A percentile compares a stretch with the other conserved stretches of the same genome.
These are phyloP conservation scores for Fusarium sp. DNA, from an alignment of 2,329 filamentous ascomycete genomes.

Conservation along the genomic window DNA sequence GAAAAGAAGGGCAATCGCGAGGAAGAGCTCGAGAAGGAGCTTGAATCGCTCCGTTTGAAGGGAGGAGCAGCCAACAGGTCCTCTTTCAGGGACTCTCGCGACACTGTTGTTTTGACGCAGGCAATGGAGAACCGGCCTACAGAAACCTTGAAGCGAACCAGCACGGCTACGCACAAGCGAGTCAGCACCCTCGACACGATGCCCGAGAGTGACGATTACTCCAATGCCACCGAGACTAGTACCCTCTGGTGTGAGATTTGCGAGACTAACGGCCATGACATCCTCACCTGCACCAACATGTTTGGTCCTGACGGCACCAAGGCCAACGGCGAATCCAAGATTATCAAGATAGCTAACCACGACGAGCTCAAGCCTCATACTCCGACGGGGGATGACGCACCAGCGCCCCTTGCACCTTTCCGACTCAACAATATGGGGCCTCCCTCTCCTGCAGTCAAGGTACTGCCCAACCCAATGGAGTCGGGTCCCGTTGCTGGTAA, in stretches of 20 bases:
- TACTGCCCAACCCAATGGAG: conserved; percentile 70
- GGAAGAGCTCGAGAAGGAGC: conserved; percentile 85
- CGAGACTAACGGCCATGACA: conserved; percentile 90
- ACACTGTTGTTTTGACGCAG: conserved; percentile 68
- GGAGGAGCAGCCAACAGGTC: conserved; percentile 59
- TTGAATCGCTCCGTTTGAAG: conserved; percentile 68
- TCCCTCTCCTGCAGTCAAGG: conserved; percentile 54
- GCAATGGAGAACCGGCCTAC: conserved; percentile 58
- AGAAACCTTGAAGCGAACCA: conserved; percentile 59
- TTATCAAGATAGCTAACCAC: conserved; percentile 48
- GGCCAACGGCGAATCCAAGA: conserved; percentile 44
- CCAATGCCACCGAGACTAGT: conserved; percentile 75
- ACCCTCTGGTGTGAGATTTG: conserved; percentile 94
- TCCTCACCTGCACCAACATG: conserved; percentile 93
- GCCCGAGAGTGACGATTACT: conserved; percentile 75
- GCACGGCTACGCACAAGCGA: conserved; percentile 60
- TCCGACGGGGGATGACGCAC: conserved; percentile 58
- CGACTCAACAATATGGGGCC: conserved; percentile 55
- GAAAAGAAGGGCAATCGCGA: conserved; percentile 78
- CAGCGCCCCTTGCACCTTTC: conserved; percentile 64
- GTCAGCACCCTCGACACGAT: conserved; percentile 70
- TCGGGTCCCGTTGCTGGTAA: conserved; percentile 78
- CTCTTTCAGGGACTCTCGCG: conserved; percentile 71
- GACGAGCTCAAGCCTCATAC: conserved; percentile 53
- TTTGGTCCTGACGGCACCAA: conserved; percentile 63